Base-by-base conservation (phyloP, 225 moss, liverwort and hornwort species). In the Climacium dendroides region DNA sequence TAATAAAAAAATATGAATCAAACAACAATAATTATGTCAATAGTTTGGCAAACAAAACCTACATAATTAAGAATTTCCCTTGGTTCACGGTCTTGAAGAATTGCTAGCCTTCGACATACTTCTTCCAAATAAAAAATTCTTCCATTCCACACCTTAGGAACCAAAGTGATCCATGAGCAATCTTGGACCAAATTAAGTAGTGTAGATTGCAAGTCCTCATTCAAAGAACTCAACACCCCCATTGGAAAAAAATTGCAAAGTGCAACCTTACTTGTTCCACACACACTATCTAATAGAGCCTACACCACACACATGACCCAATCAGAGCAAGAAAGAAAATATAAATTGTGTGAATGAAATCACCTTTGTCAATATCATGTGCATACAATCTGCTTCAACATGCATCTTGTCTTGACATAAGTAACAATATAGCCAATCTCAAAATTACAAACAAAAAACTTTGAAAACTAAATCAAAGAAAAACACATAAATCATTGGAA, bases 101-200 rank as follows among this genome's bases (percentile, higher is more conserved):
- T 29, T 29, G 72, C 10, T 3, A 72, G 45, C 17, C 45, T 45
- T 18, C 1, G 0, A 47, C 18, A 45, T 0, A 29, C 18, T 6
- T 0, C 0, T 10, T 29, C 2, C 17, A 72, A 28, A 29, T 2
- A 0, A 0, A 28, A 72, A 25, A 1, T 1, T 35, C 0, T 65
- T 10, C 1, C 4, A 0, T 22, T 13, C 10, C 15, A 4, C 13
- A 48, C 48, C 50, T 50, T 10, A 50, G 15, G n/a, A n/a, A n/a
- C n/a, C n/a, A n/a, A n/a, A n/a, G 50, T 50, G 15, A n/a, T 50
- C 32, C 9, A 2, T 8, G 7, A 39, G 37, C 69, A 69, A 8
- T 41, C 41, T 24, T 70, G 70, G 0, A 70, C 24, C 15, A 70
- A 0, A 70, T 70, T 14, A 14, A 41, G 8, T 8, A 70, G 8